Conservation (phyloP, 2,329 filamentous ascomycete genomes). For the Colletotrichum horii region DNA sequence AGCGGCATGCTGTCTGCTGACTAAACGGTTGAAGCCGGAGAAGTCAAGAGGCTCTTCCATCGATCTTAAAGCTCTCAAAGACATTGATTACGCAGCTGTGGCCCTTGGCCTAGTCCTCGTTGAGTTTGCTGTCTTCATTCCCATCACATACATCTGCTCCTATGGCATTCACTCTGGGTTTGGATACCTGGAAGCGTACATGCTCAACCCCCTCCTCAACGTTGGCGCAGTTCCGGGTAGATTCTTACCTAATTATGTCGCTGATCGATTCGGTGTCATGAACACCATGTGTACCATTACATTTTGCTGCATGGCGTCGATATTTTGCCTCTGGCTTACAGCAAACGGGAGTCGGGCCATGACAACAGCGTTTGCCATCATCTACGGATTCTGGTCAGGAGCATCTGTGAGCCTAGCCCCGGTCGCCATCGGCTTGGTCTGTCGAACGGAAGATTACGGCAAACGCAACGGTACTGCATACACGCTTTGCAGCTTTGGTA, state of each 20-base stretch:
- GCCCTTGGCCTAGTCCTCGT: constrained; percentile 40
- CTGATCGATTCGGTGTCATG: not conserved
- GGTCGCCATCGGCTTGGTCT: constrained; percentile 74
- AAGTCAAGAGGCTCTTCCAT: constrained; percentile 46
- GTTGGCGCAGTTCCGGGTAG: not conserved
- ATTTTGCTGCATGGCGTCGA: not conserved
- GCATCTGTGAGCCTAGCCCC: constrained; percentile 73
- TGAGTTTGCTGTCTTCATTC: not conserved
- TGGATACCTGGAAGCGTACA: not conserved
- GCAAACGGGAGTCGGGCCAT: constrained; percentile 44
- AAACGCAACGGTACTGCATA: not conserved
- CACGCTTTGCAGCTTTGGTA: not conserved
- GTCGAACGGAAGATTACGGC: constrained; percentile 30
- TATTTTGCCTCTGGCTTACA: not conserved
- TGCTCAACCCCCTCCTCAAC: not conserved
- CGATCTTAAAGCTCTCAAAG: constrained; percentile 55
- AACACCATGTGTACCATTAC: not conserved
- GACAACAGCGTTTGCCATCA: constrained; percentile 63
- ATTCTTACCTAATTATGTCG: not conserved
- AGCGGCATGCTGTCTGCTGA: constrained; percentile 9
- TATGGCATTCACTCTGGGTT: not conserved
- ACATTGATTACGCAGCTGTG: constrained; percentile 55
- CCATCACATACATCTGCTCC: not conserved
- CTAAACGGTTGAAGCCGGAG: constrained; percentile 52
- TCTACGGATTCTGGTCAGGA: constrained; percentile 77